These are phyloP conservation scores for Ogataea polymorpha DNA, from an alignment of 805 yeast species.

Conservation along the genomic window DNA sequence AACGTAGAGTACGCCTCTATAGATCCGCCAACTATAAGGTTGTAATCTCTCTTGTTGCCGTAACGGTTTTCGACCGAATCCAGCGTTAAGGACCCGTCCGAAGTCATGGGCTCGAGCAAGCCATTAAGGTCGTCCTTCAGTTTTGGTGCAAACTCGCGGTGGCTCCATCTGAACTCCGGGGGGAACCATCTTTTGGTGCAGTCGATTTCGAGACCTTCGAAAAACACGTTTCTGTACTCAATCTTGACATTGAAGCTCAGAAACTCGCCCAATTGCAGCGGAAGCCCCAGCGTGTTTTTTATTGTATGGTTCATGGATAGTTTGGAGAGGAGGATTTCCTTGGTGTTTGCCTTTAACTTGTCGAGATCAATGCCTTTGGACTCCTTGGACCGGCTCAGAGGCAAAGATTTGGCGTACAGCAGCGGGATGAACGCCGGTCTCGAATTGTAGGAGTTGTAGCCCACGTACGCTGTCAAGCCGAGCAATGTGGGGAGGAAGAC, in stretches of 20 bases:
- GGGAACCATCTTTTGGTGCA: constrained; percentile 29
- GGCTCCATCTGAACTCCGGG: constrained; percentile 23
- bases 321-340: constrained; percentile 25
- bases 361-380: constrained; percentile 30
- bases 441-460: constrained; percentile 28
- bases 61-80: constrained; percentile 25
- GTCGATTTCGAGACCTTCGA: constrained; percentile 33
- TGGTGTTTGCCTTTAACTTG: constrained; percentile 24
- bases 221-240: constrained; percentile 28
- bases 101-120: constrained; percentile 32
- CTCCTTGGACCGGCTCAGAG: constrained; percentile 25
- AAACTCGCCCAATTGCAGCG: constrained; percentile 28
- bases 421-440: constrained; percentile 34
- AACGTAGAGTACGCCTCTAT: constrained; percentile 20
- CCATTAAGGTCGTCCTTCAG: constrained; percentile 28
- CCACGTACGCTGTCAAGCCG: constrained; percentile 26
- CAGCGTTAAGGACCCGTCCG: constrained; percentile 19
- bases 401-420: constrained; percentile 26
- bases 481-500: constrained; percentile 23
- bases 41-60: constrained; percentile 28
- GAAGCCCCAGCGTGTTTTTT: constrained; percentile 31
- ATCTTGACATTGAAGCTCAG: constrained; percentile 30
- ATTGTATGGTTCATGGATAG: constrained; percentile 31
- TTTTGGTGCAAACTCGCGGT: constrained; percentile 24
- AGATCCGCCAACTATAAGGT: constrained; percentile 31